Base-by-base conservation (phyloP, 805 yeast species). In the Candida schatavii region DNA sequence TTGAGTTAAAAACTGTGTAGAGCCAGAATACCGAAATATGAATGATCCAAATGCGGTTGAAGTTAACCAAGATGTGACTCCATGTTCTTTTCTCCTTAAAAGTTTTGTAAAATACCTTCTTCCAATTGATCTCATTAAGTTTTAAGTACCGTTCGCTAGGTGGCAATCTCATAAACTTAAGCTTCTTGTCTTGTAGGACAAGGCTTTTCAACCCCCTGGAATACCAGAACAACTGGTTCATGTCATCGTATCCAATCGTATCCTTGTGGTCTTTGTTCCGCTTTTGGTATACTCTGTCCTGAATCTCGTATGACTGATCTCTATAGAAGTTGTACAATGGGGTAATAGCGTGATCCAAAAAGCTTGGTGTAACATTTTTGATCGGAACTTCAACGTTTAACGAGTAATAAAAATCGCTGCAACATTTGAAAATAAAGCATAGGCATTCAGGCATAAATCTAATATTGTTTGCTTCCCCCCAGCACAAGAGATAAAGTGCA, bases 391-490 rank as follows among this genome's bases (percentile, higher is more conserved):
- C 57, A 7, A 61, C 40, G 43, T 70, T 72, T 13, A 75, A 56
- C 0, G 82, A 72, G 48, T 75, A 77, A 50, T 74, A 83, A 49
- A 74, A 74, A 53, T 85, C 90, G 37, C 77, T 75, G 38, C 95
- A 88, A 51, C 95, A 83, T 54, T 88, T 86, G 67, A 82, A 88
- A 20, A 88, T 77, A 50, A 89, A 88, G 46, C 95, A 87, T 18
- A 88, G 57, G 52, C 95, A 87, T 56, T 88, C 97, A 0, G 97
- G 96, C 80, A 88, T 82, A 52, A 85, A 88, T 47, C 97, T 71
- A 2, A 88, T 57, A 51, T 87, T 89, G 54, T 85, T 87, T 0
- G 96, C 88, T 57, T 88, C 97, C 0, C 96, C 95, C 97, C 97
- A 88, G 47, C 87, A 77, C 42, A 86, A 59, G 10, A 88, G 68